Evolutionary conservation across 2,329 filamentous ascomycete species (phyloP), one percentile per base, ranked within the genome.

Genomic region (Fusarium floridanum): DNA sequence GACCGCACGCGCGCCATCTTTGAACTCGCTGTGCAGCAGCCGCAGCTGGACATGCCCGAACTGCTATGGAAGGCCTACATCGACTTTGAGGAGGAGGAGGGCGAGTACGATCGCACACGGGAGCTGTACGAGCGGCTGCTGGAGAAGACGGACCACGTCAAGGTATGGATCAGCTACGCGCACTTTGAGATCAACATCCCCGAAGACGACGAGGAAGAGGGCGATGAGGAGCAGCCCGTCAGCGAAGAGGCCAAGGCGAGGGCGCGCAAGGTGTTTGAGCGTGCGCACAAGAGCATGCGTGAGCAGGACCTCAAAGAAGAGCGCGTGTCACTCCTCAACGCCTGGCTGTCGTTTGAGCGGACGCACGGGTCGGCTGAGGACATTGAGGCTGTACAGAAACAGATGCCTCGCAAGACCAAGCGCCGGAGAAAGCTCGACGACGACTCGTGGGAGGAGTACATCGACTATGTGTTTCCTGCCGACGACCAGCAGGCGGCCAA

Each of bases 101-200:
- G 92, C 79, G 95, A 98, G 83, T 98, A 96, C 83, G 94, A 95
- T 63, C 88, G 92, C 59, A 95, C 95, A 6, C 89, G 97, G 59
- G 86, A 86, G 5, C 86, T 99, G 53, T 99, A 98, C 84, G 96
- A 98, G 85, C 91, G 96, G 9, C 88, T 99, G 14, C 89, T 99
- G 50, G 88, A 94, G 79, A 98, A 97, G 91, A 98, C 97, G n/a
- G 93, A 97, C 80, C 97, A 99, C 81, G 95, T 98, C 87, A 99
- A 98, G 87, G 97, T 99, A 70, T 99, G 97, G 97, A 97, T 97
- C 83, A 96, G 94, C 82, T 99, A 96, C 84, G 97, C 97, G n/a
- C 94, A 97, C 82, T 98, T 99, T 80, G 97, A 99, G 84, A 94
- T 98, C 86, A 96, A 97, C 82, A 92, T 98, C 0, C 95, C 95